These are phyloP conservation scores for Hypoxylon trugodes DNA, from an alignment of 495 filamentous ascomycete species.

Conservation along the genomic window DNA sequence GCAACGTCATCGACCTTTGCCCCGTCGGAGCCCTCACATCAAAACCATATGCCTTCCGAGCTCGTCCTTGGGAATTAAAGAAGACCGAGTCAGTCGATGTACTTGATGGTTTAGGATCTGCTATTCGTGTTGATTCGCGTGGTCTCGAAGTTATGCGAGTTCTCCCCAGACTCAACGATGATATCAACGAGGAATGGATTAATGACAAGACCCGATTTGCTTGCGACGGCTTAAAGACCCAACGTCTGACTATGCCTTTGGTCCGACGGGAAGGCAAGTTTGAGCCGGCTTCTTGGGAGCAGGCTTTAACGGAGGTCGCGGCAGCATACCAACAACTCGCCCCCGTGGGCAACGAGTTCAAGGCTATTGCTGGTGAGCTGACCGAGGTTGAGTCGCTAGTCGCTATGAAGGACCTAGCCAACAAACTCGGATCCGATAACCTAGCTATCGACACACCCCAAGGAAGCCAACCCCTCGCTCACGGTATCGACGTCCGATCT, in stretches of 20 bases:
- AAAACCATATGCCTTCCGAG: slow-evolving; percentile 97
- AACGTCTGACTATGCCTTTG: slow-evolving; percentile 89
- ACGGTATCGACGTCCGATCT: slow-evolving; percentile 91
- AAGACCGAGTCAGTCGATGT: slow-evolving; percentile 95
- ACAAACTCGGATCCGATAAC: slow-evolving; percentile 95
- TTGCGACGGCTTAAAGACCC: slow-evolving; percentile 95
- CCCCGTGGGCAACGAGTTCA: slow-evolving; percentile 91
- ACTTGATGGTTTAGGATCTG: slow-evolving; percentile 89
- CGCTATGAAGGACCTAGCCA: slow-evolving; percentile 94
- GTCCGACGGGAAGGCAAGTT: slow-evolving; percentile 90
- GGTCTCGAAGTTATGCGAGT: slow-evolving; percentile 98
- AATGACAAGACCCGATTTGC: slow-evolving; percentile 98
- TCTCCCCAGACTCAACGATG: slow-evolving; percentile 90
- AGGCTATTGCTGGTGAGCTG: slow-evolving; percentile 90
- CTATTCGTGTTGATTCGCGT: slow-evolving; percentile 89
- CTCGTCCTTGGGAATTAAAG: slow-evolving; percentile 94
- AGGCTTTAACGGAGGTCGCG: slow-evolving; percentile 85
- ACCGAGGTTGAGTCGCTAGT: slow-evolving; percentile 91
- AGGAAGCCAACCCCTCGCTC: slow-evolving; percentile 83
- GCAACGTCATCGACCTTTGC: slow-evolving; percentile 97
- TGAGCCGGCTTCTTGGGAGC: slow-evolving; percentile 90
- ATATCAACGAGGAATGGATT: slow-evolving; percentile 99
- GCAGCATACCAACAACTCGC: slow-evolving; percentile 76
- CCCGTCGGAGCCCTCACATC: slow-evolving; percentile 95
- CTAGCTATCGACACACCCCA: slow-evolving; percentile 89